Evolutionary conservation across 176 grass and related monocot genomes (phyloP).

Genomic region (barley (Hordeum vulgare)): DNA sequence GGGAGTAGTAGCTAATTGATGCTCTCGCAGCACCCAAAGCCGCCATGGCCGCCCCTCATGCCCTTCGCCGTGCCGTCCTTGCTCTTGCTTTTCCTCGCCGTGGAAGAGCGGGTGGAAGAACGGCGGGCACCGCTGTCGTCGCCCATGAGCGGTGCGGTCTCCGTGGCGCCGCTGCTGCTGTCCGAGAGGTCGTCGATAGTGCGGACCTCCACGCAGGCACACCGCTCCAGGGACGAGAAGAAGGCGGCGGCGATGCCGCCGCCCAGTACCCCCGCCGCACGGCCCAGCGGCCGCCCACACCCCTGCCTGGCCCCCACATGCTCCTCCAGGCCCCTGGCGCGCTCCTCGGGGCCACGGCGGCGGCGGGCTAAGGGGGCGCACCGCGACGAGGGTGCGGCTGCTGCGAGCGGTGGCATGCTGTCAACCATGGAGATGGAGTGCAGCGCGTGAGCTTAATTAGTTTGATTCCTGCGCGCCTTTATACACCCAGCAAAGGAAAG

Average conservation of each 20-base stretch:
- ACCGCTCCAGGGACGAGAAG: constrained; percentile 28
- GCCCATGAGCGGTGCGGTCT: neutral
- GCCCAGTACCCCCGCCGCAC: constrained; percentile 5
- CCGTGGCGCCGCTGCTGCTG: neutral
- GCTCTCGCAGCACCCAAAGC: neutral
- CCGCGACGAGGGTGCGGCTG: neutral
- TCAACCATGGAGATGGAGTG: neutral
- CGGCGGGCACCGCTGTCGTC: neutral
- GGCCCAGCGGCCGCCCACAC: constrained; percentile 30
- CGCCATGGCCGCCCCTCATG: neutral
- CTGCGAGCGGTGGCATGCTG: neutral
- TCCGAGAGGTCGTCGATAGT: neutral
- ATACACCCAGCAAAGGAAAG: neutral
- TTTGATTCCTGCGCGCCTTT: neutral
- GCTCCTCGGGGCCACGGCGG: neutral
- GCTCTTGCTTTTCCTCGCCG: neutral
- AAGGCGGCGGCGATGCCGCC: constrained; percentile 28
- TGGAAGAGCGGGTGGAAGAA: neutral
- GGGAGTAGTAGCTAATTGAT: neutral
- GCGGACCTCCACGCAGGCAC: constrained; percentile 20
- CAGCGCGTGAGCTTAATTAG: neutral
- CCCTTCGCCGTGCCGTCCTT: neutral
- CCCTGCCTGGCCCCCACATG: neutral
- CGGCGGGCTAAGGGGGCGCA: constrained; percentile 17
- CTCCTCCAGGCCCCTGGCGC: no score